Evolutionary conservation across 805 yeast genomes (phyloP), one percentile per base, ranked within the genome.

Genomic region (Ogataea trehaloabstinens): DNA sequence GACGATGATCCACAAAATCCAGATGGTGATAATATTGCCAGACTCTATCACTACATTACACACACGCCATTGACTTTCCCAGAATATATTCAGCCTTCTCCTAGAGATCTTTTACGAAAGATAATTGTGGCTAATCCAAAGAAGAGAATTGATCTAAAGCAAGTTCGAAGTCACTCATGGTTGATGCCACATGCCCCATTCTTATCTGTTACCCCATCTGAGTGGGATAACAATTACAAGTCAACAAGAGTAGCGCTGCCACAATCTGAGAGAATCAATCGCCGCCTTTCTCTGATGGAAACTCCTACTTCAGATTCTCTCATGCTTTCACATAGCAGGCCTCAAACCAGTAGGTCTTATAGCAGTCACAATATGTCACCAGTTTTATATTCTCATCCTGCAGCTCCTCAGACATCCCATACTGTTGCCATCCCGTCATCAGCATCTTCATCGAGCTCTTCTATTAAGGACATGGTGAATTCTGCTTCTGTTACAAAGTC

Each of bases 1-100:
- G 99, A 93, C 58, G 99, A 93, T 63, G 99, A 93, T 61, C 93
- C 96, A 16, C 83, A 85, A 38, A 93, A 93, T 57, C 98, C 96
- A 24, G 96, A 91, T 59, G 96, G 97, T 36, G 85, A 90, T 40
- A 95, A 93, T 63, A 91, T 93, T 56, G 86, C 90, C 17, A 82
- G 84, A 57, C 71, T 93, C 44, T 93, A 93, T 66, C 86, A 83
- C 56, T 93, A 93, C 66, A 93, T 93, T 48, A 88, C 96, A 18
- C 74, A 81, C 36, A 88, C 97, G 1, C 87, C 96, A 4, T 70
- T 93, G 53, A 93, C 96, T 4, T 93, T 93, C 64, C 99, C 99
- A 0, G 97, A 90, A 60, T 90, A 87, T 58, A 79, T 93, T 40
- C 82, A 81, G 29, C 95, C 97, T 2, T 72, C 86, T 59, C 93